phyloP scores from a whole-genome alignment of 441 rosid species.

The Populus hybrid region DNA sequence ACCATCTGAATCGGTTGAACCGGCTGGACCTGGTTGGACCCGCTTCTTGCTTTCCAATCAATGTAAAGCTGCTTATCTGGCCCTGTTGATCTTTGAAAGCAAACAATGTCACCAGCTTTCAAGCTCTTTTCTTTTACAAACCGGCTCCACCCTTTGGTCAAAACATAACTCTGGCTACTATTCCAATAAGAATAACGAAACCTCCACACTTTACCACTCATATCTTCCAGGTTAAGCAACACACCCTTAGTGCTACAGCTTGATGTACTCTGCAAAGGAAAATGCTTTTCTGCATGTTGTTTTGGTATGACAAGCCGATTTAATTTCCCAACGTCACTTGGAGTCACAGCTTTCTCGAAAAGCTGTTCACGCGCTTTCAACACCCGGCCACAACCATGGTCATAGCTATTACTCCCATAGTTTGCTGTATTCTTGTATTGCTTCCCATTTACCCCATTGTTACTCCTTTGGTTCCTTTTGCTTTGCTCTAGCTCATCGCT shows the following conservation, averaged over 20 bases:
- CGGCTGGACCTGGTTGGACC: conserved; percentile 21
- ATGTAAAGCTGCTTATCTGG: conserved; percentile 66
- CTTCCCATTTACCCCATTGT: neutral
- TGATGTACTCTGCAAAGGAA: conserved; percentile 51
- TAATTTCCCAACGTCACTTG: conserved; percentile 93
- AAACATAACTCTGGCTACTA: too few relatives aligned
- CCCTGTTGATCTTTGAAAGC: conserved; percentile 70
- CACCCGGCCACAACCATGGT: conserved; percentile 13
- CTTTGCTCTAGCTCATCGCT: conserved; percentile 81
- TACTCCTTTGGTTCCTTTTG: conserved; percentile 37
- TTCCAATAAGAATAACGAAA: conserved; percentile 89
- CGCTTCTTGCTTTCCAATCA: conserved; percentile 51
- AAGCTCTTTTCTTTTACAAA: conserved; percentile 88
- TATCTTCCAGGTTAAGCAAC: conserved; percentile 71
- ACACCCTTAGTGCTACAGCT: conserved; percentile 49
- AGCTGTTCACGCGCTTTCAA: conserved; percentile 55
- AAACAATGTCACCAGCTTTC: conserved; percentile 78
- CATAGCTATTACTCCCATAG: neutral
- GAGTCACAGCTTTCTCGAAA: conserved; percentile 83
- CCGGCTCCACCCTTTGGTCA: conserved; percentile 97
- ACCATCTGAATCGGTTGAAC: conserved; percentile 36
- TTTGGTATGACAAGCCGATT: conserved; percentile 89
- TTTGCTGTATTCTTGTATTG: neutral
- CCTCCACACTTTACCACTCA: conserved; percentile 85
- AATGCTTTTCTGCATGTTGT: conserved; percentile 90